phyloP scores from a whole-genome alignment of 2,329 filamentous ascomycete genomes.

The Sarocladium oryzae region DNA sequence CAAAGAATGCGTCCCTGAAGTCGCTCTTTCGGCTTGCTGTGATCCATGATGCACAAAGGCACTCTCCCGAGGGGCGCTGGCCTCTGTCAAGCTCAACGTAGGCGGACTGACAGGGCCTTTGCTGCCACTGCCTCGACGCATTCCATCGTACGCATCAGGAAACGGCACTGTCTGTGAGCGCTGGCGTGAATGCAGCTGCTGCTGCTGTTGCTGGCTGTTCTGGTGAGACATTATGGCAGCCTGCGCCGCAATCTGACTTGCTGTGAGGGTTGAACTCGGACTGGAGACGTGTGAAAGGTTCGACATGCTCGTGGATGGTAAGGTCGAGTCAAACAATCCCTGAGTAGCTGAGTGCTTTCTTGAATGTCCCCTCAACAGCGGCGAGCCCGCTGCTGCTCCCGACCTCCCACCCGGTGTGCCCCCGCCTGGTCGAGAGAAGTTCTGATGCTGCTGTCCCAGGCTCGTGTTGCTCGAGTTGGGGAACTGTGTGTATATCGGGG shows the following conservation, averaged over 20 bases:
- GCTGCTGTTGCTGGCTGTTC: slow-evolving; percentile 23
- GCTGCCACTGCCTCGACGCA: slow-evolving; percentile 38
- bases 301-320: slow-evolving; percentile 56
- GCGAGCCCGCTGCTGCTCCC: slow-evolving; percentile 21
- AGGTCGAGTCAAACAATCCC: slow-evolving; percentile 68
- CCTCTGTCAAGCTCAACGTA: slow-evolving; percentile 57
- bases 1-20: slow-evolving; percentile 49
- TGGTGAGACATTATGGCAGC: slow-evolving; percentile 65
- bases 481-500: slow-evolving; percentile 43
- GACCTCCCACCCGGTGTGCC: slow-evolving; percentile 8
- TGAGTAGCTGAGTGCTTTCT: slow-evolving; percentile 66
- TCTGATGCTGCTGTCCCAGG: slow-evolving; percentile 34
- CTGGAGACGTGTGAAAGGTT: slow-evolving; percentile 43
- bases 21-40: slow-evolving; percentile 51
- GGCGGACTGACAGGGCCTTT: slow-evolving; percentile 54
- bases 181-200: slow-evolving; percentile 46
- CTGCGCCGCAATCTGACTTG: slow-evolving; percentile 77
- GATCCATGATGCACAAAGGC: slow-evolving; percentile 30
- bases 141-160: slow-evolving; percentile 37
- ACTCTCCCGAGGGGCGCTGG: slow-evolving; percentile 53
- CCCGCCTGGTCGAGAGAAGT: slow-evolving; percentile 51
- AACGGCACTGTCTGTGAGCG: slow-evolving; percentile 68
- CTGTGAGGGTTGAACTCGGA: slow-evolving; percentile 37
- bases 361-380: slow-evolving; percentile 38
- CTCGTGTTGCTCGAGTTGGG: slow-evolving; percentile 42